Base-by-base conservation (phyloP, 2,329 filamentous ascomycete genomes). In the Penicillium corylophilum region DNA sequence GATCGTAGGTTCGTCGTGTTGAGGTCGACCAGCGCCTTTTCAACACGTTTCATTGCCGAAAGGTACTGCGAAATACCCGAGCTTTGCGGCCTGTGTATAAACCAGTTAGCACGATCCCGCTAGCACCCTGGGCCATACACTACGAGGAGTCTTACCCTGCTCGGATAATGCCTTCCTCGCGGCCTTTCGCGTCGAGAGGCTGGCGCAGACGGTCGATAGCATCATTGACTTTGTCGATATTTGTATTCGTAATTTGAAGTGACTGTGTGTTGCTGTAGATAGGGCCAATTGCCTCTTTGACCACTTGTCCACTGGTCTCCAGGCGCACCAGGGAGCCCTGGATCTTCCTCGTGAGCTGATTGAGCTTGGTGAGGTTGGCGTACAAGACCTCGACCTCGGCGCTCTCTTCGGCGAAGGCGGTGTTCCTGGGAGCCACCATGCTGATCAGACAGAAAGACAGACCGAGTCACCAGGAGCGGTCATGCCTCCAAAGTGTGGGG, bases 331-430 rank as follows among this genome's bases (percentile, higher is more conserved):
- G 81, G 46, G 90, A 95, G 24, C 89, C 87, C 72, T 95, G 89
- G 50, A 99, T 96, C 78, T 95, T 96, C 77, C 94, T 96, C 28
- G 91, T 96, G 69, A 97, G 82, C 67, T 90, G 85, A 54, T 91
- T 88, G 62, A 95, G 95, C 81, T 96, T 97, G 64, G 95, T 90
- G 56, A 97, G 84, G 60, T 85, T 85, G 50, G 84, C 83, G 59
- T 81, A 82, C 22, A 87, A 72, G 48, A 86, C 83, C 69, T 86
- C 83, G 38, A 86, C 84, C 71, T 87, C 84, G 6, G 84, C 84
- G 67, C 82, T 83, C 74, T 87, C 84, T 73, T 87, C 84, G 31
- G 82, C 82, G 68, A 82, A 82, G 33, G 80, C 80, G 48, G 77
- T 77, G 69, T 81, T 82, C 57, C 80, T 77, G 53, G 76, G 74